These are phyloP conservation scores for Halteria grandinella DNA, from an alignment of 73 alveolate species.

Conservation along the genomic window DNA sequence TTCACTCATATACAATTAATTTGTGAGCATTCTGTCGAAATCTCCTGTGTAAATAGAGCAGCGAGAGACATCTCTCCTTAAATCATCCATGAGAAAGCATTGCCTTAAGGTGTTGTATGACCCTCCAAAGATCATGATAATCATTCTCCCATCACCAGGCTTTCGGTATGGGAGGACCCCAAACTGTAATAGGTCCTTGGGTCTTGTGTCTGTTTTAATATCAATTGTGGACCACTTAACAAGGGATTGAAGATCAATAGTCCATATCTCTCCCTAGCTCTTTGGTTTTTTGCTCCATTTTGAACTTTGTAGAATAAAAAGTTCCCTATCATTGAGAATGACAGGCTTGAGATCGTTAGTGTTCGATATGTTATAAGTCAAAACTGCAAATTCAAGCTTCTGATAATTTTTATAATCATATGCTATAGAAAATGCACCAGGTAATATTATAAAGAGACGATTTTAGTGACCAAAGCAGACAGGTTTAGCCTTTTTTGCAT, in stretches of 20 bases:
- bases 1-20: not conserved
- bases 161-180: constrained; percentile 8
- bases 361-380: not conserved
- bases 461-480: constrained; percentile 3
- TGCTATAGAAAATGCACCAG: not conserved
- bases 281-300: too few species aligned
- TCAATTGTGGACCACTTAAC: not conserved
- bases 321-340: not conserved
- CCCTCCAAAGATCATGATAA: not conserved
- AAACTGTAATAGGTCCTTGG: not conserved
- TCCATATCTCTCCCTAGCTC: not conserved
- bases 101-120: not conserved
- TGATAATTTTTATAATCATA: not conserved
- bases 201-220: constrained; percentile 3
- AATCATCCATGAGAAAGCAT: not conserved
- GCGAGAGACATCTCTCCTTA: not conserved
- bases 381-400: not conserved
- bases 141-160: not conserved
- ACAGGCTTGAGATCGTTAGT: not conserved
- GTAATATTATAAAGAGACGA: not conserved
- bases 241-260: not conserved
- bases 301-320: not conserved
- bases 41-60: constrained; percentile 15
- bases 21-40: not conserved
- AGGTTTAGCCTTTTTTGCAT: not conserved